Evolutionary conservation across 2,329 filamentous ascomycete genomes (phyloP).

Genomic region (Beauveria caledonica): DNA sequence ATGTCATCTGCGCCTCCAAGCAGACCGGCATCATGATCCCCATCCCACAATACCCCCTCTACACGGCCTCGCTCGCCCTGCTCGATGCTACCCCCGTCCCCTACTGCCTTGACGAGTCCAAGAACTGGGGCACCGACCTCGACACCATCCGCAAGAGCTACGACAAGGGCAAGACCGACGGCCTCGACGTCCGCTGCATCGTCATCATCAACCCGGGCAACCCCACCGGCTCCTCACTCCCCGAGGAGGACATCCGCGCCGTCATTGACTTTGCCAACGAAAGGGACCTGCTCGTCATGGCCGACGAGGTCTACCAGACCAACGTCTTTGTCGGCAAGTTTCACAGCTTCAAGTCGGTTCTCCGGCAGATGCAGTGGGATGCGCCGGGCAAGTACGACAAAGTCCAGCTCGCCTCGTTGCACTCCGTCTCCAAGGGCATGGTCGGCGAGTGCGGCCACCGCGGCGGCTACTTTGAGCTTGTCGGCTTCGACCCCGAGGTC

Average conservation of each 20-base stretch:
- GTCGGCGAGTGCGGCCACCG: conserved; percentile 97
- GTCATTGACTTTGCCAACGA: conserved; percentile 83
- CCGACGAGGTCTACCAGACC: conserved; percentile 98
- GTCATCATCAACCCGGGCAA: conserved; percentile 99
- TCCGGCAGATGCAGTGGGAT: conserved; percentile 72
- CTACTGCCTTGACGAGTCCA: conserved; percentile 84
- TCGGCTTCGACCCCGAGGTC: conserved; percentile 78
- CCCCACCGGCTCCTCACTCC: conserved; percentile 83
- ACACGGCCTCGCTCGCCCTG: conserved; percentile 84
- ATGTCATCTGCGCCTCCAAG: conserved; percentile 73
- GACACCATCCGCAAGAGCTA: conserved; percentile 67
- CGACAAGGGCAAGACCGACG: conserved; percentile 64
- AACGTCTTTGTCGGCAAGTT: conserved; percentile 95
- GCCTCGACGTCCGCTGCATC: conserved; percentile 82
- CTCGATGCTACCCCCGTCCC: conserved; percentile 82
- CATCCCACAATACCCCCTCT: conserved; percentile 96
- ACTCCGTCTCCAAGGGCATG: conserved; percentile 97
- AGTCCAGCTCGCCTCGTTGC: conserved; percentile 83
- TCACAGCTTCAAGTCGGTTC: conserved; percentile 86
- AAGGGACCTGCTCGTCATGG: conserved; percentile 81
- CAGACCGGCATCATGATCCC: conserved; percentile 82
- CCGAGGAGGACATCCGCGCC: conserved; percentile 67
- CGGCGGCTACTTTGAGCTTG: conserved; percentile 94
- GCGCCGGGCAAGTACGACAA: conserved; percentile 68
- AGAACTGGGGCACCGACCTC: conserved; percentile 82